phyloP scores from a whole-genome alignment of 164 flowering plant species.

The Berberis vulgaris region DNA sequence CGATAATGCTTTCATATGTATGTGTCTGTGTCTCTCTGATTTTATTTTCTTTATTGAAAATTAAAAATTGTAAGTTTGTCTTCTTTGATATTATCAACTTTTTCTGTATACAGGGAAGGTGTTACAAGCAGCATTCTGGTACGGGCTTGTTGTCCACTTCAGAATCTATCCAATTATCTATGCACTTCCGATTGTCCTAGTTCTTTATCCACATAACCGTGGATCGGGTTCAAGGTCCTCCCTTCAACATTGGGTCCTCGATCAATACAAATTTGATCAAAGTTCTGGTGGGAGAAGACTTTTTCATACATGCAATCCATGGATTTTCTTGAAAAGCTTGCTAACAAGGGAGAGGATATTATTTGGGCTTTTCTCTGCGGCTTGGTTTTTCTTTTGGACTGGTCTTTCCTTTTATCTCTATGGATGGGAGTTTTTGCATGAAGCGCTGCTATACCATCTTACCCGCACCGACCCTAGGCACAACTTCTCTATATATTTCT shows the following conservation, averaged over 20 bases:
- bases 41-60: no score
- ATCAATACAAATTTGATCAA: slow-evolving; percentile 15
- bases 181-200: slow-evolving; percentile 66
- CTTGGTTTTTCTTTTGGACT: slow-evolving; percentile 59
- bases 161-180: slow-evolving; percentile 92
- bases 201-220: slow-evolving; percentile 48
- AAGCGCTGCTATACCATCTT: slow-evolving; percentile 86
- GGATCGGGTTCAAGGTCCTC: slow-evolving; percentile 39
- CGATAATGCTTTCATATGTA: no score
- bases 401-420: slow-evolving; percentile 61
- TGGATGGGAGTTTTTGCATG: slow-evolving; percentile 80
- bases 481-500: slow-evolving; percentile 91
- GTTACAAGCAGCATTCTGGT: slow-evolving; percentile 83
- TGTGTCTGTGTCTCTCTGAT: no score
- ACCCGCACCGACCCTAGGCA: slow-evolving; percentile 98
- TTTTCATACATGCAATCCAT: slow-evolving; percentile 5
- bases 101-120: slow-evolving; percentile 41
- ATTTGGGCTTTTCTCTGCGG: slow-evolving; percentile 61
- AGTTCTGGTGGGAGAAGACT: slow-evolving; percentile 10
- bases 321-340: slow-evolving; percentile 25
- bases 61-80: not conserved
- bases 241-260: slow-evolving; percentile 33
- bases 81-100: not conserved
- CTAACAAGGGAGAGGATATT: slow-evolving; percentile 45
- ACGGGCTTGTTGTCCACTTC: slow-evolving; percentile 90